Evolutionary conservation across 2,329 filamentous ascomycete genomes (phyloP).

Genomic region (Cadophora sp.): DNA sequence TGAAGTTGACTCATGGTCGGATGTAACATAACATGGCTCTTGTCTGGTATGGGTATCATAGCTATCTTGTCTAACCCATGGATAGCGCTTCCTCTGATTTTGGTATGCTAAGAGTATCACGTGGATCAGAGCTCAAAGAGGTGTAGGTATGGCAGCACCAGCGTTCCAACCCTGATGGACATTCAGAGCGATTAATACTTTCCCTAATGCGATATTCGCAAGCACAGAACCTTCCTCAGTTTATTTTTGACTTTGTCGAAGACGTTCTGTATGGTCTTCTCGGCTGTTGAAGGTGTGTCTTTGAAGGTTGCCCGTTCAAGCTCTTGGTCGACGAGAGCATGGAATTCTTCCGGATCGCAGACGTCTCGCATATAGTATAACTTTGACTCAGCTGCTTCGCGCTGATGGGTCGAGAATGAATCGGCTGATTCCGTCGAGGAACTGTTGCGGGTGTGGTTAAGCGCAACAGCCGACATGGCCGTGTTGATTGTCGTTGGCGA

Average conservation of each 20-base stretch:
- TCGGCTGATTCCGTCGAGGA: conserved; percentile 1
- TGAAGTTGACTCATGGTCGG: neutral
- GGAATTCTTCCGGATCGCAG: conserved; percentile 28
- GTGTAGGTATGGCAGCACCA: neutral
- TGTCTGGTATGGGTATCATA: neutral
- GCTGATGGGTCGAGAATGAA: conserved; percentile 14
- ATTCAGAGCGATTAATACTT: neutral
- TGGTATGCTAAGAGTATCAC: neutral
- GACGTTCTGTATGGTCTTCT: conserved; percentile 1
- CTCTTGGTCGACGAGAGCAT: conserved; percentile 29
- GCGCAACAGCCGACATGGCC: conserved; percentile 26
- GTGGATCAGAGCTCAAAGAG: neutral
- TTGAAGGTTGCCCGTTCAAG: conserved; percentile 5
- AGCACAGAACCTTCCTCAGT: neutral
- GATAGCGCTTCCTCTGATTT: neutral
- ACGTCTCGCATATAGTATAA: conserved; percentile 34
- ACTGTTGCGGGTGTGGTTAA: conserved; percentile 22
- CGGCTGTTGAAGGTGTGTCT: neutral
- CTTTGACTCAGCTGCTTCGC: conserved; percentile 29
- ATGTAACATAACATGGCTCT: neutral
- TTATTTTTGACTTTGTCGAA: conserved; percentile 5
- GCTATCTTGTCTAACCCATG: neutral
- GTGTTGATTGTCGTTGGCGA: conserved; percentile 8
- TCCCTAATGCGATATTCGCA: neutral
- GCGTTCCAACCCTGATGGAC: neutral